phyloP scores from a whole-genome alignment of 495 filamentous ascomycete species.

The Tuber borchii region DNA sequence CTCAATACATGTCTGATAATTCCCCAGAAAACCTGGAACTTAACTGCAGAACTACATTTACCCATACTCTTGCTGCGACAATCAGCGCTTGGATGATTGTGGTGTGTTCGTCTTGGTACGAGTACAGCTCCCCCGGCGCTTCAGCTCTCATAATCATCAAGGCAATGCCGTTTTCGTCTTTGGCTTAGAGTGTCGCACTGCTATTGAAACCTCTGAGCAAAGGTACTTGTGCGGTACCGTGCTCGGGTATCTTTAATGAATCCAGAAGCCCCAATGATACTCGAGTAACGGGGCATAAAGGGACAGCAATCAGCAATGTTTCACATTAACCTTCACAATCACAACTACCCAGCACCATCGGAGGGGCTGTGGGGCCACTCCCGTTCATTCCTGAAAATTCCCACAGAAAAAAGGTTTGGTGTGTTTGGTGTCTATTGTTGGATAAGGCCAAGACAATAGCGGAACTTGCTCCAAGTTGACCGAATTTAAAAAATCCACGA shows the following conservation, averaged over 20 bases:
- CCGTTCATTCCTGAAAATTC: background rate
- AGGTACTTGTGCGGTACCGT: background rate
- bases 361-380: background rate
- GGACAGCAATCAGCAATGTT: background rate
- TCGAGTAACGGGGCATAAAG: background rate
- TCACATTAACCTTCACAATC: background rate
- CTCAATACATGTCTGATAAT: background rate
- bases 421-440: no score
- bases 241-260: background rate
- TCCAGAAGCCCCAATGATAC: background rate
- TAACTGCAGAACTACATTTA: background rate
- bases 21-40: background rate
- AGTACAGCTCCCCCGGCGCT: background rate
- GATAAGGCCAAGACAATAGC: background rate
- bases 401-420: no score
- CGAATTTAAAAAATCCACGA: no score
- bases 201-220: background rate
- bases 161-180: background rate
- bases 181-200: background rate
- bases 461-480: background rate
- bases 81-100: background rate
- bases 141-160: background rate
- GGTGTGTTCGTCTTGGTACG: background rate
- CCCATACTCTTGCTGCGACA: background rate
- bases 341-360: background rate